phyloP scores from a whole-genome alignment of 2,329 filamentous ascomycete genomes.

The Pseudocercospora musae region DNA sequence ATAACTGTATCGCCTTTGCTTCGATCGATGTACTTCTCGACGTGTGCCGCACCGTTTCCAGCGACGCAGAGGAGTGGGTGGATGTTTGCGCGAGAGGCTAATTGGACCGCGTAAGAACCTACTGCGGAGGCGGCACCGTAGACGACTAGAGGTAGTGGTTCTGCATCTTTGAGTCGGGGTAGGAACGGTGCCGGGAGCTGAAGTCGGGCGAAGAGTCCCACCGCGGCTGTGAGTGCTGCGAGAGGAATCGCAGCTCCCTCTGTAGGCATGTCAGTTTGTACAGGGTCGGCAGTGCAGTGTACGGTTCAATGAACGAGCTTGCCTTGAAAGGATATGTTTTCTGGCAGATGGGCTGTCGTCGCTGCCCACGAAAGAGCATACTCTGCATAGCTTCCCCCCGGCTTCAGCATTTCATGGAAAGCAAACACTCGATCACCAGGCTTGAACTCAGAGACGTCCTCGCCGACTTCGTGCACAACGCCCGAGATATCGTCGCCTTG shows the following conservation, averaged over 20 bases:
- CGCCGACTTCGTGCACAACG: conserved; percentile 54
- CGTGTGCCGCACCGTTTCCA: conserved; percentile 51
- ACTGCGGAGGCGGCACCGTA: conserved; percentile 56
- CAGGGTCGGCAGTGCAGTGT: no score
- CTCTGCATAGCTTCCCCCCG: conserved; percentile 58
- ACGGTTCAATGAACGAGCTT: background rate
- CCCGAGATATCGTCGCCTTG: conserved; percentile 38
- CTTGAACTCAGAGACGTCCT: conserved; percentile 56
- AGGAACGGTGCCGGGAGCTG: conserved; percentile 43
- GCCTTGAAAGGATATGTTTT: conserved; percentile 52
- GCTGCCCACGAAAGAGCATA: conserved; percentile 57
- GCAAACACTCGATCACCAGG: conserved; percentile 56
- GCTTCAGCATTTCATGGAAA: conserved; percentile 52
- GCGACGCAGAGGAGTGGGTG: conserved; percentile 62
- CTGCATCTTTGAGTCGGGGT: conserved; percentile 17
- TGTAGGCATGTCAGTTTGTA: conserved; percentile 16
- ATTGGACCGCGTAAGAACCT: conserved; percentile 57
- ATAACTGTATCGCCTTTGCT: conserved; percentile 56
- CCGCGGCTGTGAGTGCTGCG: conserved; percentile 46
- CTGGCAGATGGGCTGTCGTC: conserved; percentile 56
- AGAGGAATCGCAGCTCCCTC: conserved; percentile 47
- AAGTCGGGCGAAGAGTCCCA: conserved; percentile 46
- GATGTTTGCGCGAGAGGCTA: conserved; percentile 52
- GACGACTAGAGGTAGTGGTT: conserved; percentile 39
- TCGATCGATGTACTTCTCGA: conserved; percentile 52